Base-by-base conservation (phyloP, 2,329 filamentous ascomycete species). In the Penicillium sp. region DNA sequence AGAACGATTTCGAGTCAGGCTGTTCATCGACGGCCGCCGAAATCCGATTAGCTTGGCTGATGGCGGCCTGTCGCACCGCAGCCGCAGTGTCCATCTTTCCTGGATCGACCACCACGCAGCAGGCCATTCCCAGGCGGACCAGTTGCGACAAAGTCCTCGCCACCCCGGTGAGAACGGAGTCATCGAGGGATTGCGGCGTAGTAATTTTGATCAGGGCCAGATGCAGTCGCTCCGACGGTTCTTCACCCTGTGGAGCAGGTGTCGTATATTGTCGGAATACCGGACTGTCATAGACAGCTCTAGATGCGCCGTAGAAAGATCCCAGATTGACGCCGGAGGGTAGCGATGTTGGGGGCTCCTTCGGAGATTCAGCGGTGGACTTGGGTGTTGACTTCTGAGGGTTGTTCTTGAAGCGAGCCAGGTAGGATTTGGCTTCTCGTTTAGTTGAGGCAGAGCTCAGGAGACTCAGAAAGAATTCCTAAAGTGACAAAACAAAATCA, bases 371-470 rank as follows among this genome's bases (percentile, higher is more conserved):
- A 48, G 43, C 59, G 53, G 43, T 35, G 51, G 57, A 42, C 55
- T 58, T 63, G 62, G 54, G 51, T 57, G 49, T 54, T 48, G 54
- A 14, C 57, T 66, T 43, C 54, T 56, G 33, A 50, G 63, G 49
- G 58, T 63, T 53, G 7, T 70, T 68, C 34, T 80, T 83, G 63
- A 96, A 94, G 46, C 88, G 90, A 54, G 93, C 85, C 11, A 98
- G 76, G 60, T 96, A 98, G 25, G 87, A 83, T 65, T 86, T 90
- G 33, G 90, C 89, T 70, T 98, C 93, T 56, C 93, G 82, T 67
- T 90, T 94, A 0, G 91, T 96, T 4, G 90, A 86, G 8, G 89
- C 88, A 13, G 90, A 88, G 57, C 87, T 87, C 20, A 98, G 74
- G 3, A 97, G 79, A 11, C 88, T 90, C 20, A 94, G 76, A 55